These are phyloP conservation scores for Royoungia palumana DNA, from an alignment of 768 basidiomycete species.

Conservation along the genomic window DNA sequence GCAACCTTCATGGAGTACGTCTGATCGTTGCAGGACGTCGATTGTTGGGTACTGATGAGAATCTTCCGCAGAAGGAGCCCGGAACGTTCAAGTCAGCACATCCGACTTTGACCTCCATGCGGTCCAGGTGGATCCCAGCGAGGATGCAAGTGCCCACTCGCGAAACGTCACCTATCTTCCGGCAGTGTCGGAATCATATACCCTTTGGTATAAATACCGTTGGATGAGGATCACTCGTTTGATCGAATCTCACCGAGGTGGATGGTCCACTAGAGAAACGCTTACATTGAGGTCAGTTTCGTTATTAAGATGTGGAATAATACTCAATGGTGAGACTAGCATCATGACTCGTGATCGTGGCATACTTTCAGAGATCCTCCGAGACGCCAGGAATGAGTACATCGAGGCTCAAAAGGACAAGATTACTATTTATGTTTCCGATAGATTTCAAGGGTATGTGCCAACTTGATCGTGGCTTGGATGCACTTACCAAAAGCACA, in stretches of 20 bases:
- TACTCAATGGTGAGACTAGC: slow-evolving; percentile 28
- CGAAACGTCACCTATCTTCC: slow-evolving; percentile 37
- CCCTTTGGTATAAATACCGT: slow-evolving; percentile 32
- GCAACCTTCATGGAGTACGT: slow-evolving; percentile 57
- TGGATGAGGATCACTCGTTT: slow-evolving; percentile 30
- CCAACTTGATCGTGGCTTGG: neutral
- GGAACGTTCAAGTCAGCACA: slow-evolving; percentile 53
- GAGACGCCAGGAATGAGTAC: slow-evolving; percentile 53
- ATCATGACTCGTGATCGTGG: slow-evolving; percentile 47
- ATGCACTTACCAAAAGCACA: neutral
- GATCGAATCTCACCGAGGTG: slow-evolving; percentile 15
- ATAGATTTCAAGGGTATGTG: slow-evolving; percentile 38
- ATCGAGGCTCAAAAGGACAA: slow-evolving; percentile 47
- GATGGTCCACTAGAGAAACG: slow-evolving; percentile 19
- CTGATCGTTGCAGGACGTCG: neutral
- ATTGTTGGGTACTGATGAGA: neutral
- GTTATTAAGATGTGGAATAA: neutral
- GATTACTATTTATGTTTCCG: slow-evolving; percentile 53
- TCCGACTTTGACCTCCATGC: slow-evolving; percentile 32
- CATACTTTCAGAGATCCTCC: slow-evolving; percentile 49
- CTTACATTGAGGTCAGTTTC: slow-evolving; percentile 23
- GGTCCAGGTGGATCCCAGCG: slow-evolving; percentile 16
- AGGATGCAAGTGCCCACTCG: slow-evolving; percentile 20
- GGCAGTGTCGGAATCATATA: slow-evolving; percentile 31
- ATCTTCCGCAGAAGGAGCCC: slow-evolving; percentile 33